A percentile compares a stretch with the other conserved stretches of the same genome.
Conservation (phyloP, 2,329 filamentous ascomycete genomes). For the Pestalotiopsis sp. region DNA sequence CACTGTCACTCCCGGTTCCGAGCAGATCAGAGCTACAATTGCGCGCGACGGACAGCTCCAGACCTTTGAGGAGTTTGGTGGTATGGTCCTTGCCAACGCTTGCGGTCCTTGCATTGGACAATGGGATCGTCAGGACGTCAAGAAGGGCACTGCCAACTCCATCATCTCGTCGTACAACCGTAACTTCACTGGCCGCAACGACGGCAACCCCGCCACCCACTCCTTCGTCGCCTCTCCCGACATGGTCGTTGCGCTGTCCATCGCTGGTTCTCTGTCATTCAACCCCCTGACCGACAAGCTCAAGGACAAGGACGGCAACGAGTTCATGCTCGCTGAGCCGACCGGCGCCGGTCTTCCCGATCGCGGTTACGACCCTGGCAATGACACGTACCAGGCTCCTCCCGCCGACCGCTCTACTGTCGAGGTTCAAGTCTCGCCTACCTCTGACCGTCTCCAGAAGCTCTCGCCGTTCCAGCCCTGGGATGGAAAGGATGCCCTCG, state of each 20-base stretch:
- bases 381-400: constrained; percentile 95
- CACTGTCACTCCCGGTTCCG: constrained; percentile 93
- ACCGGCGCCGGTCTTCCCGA: constrained; percentile 79
- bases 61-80: constrained; percentile 96
- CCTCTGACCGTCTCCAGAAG: constrained; percentile 91
- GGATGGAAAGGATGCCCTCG: constrained; percentile 86
- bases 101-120: constrained; percentile 93
- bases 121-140: constrained; percentile 91
- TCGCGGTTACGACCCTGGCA: constrained; percentile 85
- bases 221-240: constrained; percentile 92
- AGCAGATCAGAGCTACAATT: constrained; percentile 95
- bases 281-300: constrained; percentile 92
- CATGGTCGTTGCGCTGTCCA: constrained; percentile 82
- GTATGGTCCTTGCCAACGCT: constrained; percentile 92
- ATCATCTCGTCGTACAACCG: constrained; percentile 99
- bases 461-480: constrained; percentile 84
- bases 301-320: constrained; percentile 94
- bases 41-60: constrained; percentile 86
- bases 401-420: constrained; percentile 76
- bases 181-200: constrained; percentile 98
- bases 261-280: constrained; percentile 86
- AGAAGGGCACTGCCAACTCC: constrained; percentile 94
- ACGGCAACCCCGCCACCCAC: constrained; percentile 92
- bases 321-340: constrained; percentile 85
- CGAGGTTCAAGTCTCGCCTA: constrained; percentile 80